Evolutionary conservation across 768 basidiomycete genomes (phyloP).

Genomic region (Terana coerulea): DNA sequence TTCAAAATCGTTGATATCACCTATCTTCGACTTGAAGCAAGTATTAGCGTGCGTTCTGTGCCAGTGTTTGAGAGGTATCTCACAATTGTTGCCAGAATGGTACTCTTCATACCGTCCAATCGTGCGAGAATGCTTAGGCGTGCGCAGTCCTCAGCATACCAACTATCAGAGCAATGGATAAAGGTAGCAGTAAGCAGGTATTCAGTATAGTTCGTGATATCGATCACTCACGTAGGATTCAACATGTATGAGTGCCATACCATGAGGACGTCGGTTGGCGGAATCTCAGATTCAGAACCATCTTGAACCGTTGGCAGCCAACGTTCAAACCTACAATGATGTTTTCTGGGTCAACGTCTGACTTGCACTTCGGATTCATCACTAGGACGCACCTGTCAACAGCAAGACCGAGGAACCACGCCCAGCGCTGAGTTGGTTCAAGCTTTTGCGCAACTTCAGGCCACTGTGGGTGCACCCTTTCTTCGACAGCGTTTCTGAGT

Average conservation of each 20-base stretch:
- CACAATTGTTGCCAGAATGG: constrained; percentile 10
- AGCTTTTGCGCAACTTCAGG: not conserved
- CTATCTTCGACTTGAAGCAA: constrained; percentile 15
- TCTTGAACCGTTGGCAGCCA: not conserved
- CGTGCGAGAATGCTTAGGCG: constrained; percentile 7
- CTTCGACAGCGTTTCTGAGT: constrained; percentile 5
- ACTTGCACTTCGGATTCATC: not conserved
- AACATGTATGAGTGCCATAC: constrained; percentile 7
- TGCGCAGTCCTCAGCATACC: constrained; percentile 18
- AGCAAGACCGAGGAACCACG: constrained; percentile 13
- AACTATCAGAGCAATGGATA: constrained; percentile 2
- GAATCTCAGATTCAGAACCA: too few species aligned
- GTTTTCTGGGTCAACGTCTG: not conserved
- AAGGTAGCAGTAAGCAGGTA: too few species aligned
- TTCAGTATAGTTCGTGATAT: too few species aligned
- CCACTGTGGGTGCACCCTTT: not conserved
- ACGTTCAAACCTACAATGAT: not conserved
- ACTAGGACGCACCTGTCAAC: constrained; percentile 12
- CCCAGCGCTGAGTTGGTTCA: constrained; percentile 9
- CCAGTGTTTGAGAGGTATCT: not conserved
- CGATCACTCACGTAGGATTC: constrained; percentile 2
- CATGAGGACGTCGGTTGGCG: constrained; percentile 1
- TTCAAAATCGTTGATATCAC: constrained; percentile 17
- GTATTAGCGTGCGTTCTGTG: too few species aligned
- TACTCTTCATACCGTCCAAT: constrained; percentile 5